Percentiles rank a stretch among this genome's conserved stretches.
phyloP scores from a whole-genome alignment of 805 yeast genomes.

The Yamadazyma akitaensis region DNA sequence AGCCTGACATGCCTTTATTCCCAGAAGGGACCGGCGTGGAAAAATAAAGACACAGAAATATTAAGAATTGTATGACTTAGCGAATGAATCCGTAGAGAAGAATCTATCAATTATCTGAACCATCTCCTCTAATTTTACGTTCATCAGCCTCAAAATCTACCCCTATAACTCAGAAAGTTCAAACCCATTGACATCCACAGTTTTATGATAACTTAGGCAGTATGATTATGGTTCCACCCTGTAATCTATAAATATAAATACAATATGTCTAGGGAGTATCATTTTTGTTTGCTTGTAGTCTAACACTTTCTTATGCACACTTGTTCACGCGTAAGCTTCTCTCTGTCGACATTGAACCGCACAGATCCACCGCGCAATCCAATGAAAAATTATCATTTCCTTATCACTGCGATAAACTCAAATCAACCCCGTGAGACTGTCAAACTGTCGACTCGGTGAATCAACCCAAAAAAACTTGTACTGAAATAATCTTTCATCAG shows the following conservation, averaged over 20 bases:
- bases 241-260: no score
- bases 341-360: not conserved
- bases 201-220: no score
- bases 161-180: no score
- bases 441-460: not conserved
- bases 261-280: no score
- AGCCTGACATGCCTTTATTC: conserved; percentile 15
- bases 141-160: no score
- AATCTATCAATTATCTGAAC: no score
- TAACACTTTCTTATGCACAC: not conserved
- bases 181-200: no score
- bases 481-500: not conserved
- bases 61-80: not conserved
- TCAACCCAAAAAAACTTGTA: not conserved
- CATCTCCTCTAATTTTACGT: no score
- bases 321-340: not conserved
- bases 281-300: not conserved
- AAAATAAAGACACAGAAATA: not conserved
- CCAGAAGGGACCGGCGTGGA: conserved; percentile 6
- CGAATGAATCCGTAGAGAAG: not conserved
- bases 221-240: no score
- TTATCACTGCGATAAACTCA: conserved; percentile 5
- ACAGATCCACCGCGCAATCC: conserved; percentile 5
- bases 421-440: not conserved
- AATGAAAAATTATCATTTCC: conserved; percentile 6